Evolutionary conservation across 495 filamentous ascomycete species (phyloP).

Genomic region (Lasiosphaeris hirsuta): DNA sequence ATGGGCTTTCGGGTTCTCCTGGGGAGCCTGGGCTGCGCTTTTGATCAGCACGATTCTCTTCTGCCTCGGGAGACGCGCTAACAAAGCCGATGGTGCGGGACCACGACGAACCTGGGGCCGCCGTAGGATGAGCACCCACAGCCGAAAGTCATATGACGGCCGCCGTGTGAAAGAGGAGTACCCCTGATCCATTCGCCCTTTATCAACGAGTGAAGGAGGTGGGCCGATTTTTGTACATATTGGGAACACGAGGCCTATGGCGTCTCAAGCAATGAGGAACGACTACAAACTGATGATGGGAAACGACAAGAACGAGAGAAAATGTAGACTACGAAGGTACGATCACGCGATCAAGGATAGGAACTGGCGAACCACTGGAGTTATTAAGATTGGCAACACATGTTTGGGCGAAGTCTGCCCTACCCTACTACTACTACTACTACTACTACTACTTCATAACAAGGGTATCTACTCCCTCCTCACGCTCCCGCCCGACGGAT

Average conservation of each 20-base stretch:
- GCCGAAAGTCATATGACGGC: constrained; percentile 47
- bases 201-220: background rate
- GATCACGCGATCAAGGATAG: constrained; percentile 7
- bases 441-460: background rate
- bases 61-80: constrained; percentile 48
- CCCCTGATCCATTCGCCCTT: constrained; percentile 13
- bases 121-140: constrained; percentile 36
- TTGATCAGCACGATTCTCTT: constrained; percentile 70
- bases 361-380: background rate
- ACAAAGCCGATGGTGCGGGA: constrained; percentile 9
- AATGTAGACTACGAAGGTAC: background rate
- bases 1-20: constrained; percentile 83
- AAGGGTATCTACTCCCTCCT: too few relatives aligned
- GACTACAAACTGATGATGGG: too few relatives aligned
- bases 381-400: constrained; percentile 13
- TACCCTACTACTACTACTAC: background rate
- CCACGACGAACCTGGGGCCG: constrained; percentile 20
- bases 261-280: too few relatives aligned
- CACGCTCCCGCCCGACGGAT: too few relatives aligned
- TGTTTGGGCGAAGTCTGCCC: background rate
- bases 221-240: too few relatives aligned
- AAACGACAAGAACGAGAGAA: background rate
- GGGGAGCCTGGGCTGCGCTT: constrained; percentile 69
- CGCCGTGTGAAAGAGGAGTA: constrained; percentile 65
- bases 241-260: too few relatives aligned